These are phyloP conservation scores for Vinca major DNA, from an alignment of 305 asterid species.

Conservation along the genomic window DNA sequence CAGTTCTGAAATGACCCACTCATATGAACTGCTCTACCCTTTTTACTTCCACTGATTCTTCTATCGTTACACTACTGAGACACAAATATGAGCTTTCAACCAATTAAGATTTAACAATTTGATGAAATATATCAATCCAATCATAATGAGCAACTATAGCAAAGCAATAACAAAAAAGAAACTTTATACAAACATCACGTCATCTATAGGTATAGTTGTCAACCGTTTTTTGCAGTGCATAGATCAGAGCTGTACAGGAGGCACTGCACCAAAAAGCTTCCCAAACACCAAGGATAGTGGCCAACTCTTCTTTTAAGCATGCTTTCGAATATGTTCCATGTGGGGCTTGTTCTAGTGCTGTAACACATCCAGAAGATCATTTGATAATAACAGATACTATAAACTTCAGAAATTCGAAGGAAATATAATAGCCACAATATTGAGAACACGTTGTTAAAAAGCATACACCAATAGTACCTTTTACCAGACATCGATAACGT, in stretches of 20 bases:
- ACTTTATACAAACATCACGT: no score
- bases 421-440: neutral
- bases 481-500: conserved; percentile 7
- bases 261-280: conserved; percentile 9
- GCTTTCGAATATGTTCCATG: conserved; percentile 1
- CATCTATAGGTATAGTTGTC: neutral
- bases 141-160: neutral
- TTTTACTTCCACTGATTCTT: no score
- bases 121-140: no score
- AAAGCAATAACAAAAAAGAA: neutral
- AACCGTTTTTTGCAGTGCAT: neutral
- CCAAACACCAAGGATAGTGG: neutral
- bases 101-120: no score
- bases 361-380: conserved; percentile 13
- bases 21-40: no score
- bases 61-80: no score
- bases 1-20: no score
- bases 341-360: conserved; percentile 24
- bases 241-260: neutral
- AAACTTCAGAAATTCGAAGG: neutral
- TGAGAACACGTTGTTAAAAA: neutral
- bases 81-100: no score
- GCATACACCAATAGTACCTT: conserved; percentile 13
- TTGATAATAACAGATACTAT: neutral
- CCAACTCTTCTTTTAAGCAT: neutral